phyloP scores from a whole-genome alignment of 768 basidiomycete genomes.

The Amanita subjunquillea region DNA sequence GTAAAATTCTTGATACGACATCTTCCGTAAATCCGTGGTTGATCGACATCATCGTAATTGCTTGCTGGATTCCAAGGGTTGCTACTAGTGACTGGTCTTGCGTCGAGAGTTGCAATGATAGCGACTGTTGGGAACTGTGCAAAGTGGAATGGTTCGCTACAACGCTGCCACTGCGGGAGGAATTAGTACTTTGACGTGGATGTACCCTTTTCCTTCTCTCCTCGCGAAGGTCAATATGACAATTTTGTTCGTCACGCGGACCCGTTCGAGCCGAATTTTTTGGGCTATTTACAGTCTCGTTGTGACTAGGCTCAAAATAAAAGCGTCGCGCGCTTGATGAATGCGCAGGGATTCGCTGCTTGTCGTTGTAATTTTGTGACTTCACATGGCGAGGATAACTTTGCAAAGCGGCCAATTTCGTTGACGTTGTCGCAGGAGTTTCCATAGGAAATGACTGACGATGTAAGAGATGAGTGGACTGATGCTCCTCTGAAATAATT shows the following conservation, averaged over 20 bases:
- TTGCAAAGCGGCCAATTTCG: neutral
- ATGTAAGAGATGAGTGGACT: too few relatives aligned
- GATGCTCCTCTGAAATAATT: too few relatives aligned
- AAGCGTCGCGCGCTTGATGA: neutral
- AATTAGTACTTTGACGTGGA: neutral
- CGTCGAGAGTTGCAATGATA: slow-evolving; percentile 1
- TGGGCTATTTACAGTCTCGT: too few relatives aligned
- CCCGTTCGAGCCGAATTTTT: too few relatives aligned
- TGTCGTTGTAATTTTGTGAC: neutral
- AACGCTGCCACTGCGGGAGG: neutral
- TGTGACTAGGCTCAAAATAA: too few relatives aligned
- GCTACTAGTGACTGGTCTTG: slow-evolving; percentile 4
- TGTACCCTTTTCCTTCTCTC: neutral
- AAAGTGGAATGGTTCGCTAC: neutral
- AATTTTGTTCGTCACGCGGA: neutral
- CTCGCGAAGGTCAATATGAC: neutral
- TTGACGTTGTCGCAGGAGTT: neutral
- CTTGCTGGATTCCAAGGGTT: slow-evolving; percentile 13
- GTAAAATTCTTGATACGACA: slow-evolving; percentile 30
- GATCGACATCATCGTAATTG: slow-evolving; percentile 28
- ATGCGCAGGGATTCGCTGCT: neutral
- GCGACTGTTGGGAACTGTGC: neutral
- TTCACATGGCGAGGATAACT: neutral
- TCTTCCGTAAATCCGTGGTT: slow-evolving; percentile 33
- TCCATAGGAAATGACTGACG: too few relatives aligned